Percentiles rank a stretch among this genome's conserved stretches.
Evolutionary conservation across 1,139 yeast species (phyloP).

Genomic region (Kurtzmaniella quercitrusa): DNA sequence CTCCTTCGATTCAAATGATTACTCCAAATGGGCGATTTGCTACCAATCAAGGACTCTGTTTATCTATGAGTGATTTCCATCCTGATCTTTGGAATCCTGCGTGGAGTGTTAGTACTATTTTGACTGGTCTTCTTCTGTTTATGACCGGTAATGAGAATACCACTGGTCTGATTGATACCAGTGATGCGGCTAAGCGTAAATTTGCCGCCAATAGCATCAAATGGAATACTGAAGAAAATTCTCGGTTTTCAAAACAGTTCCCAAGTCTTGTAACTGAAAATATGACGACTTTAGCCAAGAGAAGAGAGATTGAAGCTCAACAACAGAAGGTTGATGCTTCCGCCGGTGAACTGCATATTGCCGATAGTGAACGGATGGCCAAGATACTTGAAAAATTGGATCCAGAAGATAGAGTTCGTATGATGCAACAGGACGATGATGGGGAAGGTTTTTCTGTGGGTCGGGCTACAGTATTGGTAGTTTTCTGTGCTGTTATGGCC

Average conservation of each 20-base stretch:
- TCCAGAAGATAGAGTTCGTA: conserved; percentile 44
- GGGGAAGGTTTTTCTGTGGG: conserved; percentile 11
- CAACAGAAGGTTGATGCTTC: conserved; percentile 10
- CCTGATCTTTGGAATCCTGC: conserved; percentile 96
- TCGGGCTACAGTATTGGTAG: conserved; percentile 24
- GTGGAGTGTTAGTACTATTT: conserved; percentile 86
- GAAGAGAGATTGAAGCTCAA: conserved; percentile 11
- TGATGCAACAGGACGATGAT: conserved; percentile 18
- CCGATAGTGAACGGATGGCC: conserved; percentile 6
- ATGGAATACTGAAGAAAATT: conserved; percentile 60
- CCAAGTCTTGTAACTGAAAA: conserved; percentile 63
- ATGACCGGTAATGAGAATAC: conserved; percentile 59
- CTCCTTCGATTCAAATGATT: conserved; percentile 85
- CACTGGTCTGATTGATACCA: conserved; percentile 37
- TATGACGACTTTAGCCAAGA: conserved; percentile 20
- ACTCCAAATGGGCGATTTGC: conserved; percentile 85
- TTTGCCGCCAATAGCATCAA: conserved; percentile 51
- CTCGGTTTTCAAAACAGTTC: conserved; percentile 57
- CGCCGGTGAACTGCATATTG: conserved; percentile 3
- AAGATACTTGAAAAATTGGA: conserved; percentile 29
- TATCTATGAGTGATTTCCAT: conserved; percentile 88
- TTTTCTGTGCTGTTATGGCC: conserved; percentile 27
- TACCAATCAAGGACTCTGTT: conserved; percentile 74
- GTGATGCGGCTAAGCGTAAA: conserved; percentile 32
- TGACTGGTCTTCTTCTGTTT: conserved; percentile 80